Percentiles rank a stretch among this genome's conserved stretches.
Conservation (phyloP, 2,329 filamentous ascomycete species). For the Ceratocystis ficicola region DNA sequence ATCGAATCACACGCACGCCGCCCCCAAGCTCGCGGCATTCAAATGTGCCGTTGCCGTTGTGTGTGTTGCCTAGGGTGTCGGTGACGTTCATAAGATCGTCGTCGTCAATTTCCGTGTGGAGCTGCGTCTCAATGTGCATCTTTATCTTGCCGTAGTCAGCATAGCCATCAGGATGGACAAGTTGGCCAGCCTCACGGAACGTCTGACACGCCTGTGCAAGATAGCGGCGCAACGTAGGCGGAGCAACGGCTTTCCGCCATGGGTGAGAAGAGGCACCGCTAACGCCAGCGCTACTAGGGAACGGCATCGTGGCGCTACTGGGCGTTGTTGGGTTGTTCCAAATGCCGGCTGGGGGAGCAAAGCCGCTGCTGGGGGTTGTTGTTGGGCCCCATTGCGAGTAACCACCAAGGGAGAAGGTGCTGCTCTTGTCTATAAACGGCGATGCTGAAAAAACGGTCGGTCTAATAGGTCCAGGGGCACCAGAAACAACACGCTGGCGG, state of each 20-base stretch:
- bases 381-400: constrained; percentile 34
- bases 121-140: constrained; percentile 49
- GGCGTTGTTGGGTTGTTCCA: constrained; percentile 26
- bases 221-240: constrained; percentile 55
- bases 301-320: constrained; percentile 46
- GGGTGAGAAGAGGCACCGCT: neutral
- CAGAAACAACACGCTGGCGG: constrained; percentile 18
- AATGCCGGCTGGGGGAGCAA: constrained; percentile 16
- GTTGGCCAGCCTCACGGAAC: constrained; percentile 31
- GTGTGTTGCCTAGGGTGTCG: constrained; percentile 75
- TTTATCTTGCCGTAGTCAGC: constrained; percentile 58
- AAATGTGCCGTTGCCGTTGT: constrained; percentile 87
- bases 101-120: constrained; percentile 31
- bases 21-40: constrained; percentile 44
- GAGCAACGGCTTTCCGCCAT: constrained; percentile 11
- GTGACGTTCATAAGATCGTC: constrained; percentile 70
- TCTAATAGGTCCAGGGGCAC: constrained; percentile 24
- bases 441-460: constrained; percentile 15
- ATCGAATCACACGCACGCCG: constrained; percentile 37
- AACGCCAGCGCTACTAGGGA: neutral
- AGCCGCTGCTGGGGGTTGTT: constrained; percentile 5
- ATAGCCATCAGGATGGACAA: constrained; percentile 42
- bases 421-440: constrained; percentile 32
- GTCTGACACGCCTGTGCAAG: constrained; percentile 69
- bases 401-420: constrained; percentile 30